Evolutionary conservation across 371 early-diverging fungal genomes (phyloP).

Genomic region (Haplosporangium sp.): DNA sequence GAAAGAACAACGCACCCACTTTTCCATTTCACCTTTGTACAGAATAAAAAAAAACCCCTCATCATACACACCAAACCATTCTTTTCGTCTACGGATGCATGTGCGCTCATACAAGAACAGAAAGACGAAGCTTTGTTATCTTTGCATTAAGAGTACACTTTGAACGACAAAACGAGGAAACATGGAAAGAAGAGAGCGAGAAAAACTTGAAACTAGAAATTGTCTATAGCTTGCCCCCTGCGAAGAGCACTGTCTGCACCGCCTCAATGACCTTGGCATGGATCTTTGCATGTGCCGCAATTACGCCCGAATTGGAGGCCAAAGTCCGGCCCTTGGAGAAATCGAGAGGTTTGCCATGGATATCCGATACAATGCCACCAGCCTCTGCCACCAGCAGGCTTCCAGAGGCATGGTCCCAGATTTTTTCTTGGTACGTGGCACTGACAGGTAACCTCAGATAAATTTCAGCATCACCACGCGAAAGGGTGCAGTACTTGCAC

Average conservation of each 20-base stretch:
- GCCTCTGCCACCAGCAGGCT: slow-evolving; percentile 90
- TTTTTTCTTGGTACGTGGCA: slow-evolving; percentile 91
- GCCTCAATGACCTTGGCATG: slow-evolving; percentile 75
- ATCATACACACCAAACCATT: no score
- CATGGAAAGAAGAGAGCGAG: background rate
- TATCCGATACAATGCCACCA: slow-evolving; percentile 93
- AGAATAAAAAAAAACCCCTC: no score
- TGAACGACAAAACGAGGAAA: background rate
- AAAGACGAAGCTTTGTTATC: no score
- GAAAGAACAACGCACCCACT: no score
- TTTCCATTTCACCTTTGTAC: no score
- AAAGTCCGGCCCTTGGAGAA: slow-evolving; percentile 91
- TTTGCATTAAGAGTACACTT: no score
- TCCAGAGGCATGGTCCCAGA: slow-evolving; percentile 99
- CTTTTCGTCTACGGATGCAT: no score
- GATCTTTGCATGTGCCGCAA: slow-evolving; percentile 80
- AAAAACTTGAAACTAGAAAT: background rate
- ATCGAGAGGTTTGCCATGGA: slow-evolving; percentile 86
- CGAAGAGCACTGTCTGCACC: slow-evolving; percentile 69
- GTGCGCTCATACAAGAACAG: no score
- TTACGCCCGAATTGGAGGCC: slow-evolving; percentile 86
- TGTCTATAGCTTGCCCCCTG: slow-evolving; percentile 45
- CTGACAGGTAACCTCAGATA: slow-evolving; percentile 89
- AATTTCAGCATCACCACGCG: slow-evolving; percentile 92
- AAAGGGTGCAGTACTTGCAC: slow-evolving; percentile 91